Evolutionary conservation across 306 rosid genomes (phyloP).

Genomic region (Hippophae rhamnoides): DNA sequence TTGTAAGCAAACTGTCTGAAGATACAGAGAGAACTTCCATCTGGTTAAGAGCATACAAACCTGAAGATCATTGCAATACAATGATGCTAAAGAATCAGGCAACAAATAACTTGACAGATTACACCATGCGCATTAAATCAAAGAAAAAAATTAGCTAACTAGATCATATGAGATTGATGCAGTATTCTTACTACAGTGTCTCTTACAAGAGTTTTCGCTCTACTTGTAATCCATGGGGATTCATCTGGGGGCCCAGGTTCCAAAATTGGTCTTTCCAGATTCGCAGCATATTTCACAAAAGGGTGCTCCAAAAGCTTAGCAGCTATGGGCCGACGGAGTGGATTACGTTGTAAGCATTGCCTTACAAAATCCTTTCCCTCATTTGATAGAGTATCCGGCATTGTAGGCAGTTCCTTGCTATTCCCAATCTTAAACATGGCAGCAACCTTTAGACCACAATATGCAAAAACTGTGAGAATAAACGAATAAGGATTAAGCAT

Average conservation of each 20-base stretch:
- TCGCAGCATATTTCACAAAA: conserved; percentile 64
- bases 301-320: conserved; percentile 73
- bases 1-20: too few relatives aligned
- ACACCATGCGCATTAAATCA: not conserved
- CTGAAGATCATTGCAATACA: too few relatives aligned
- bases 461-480: conserved; percentile 22
- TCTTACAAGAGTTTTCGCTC: conserved; percentile 64
- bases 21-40: too few relatives aligned
- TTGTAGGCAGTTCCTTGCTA: conserved; percentile 63
- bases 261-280: conserved; percentile 51
- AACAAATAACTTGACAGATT: not conserved
- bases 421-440: conserved; percentile 91
- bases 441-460: conserved; percentile 55
- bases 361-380: conserved; percentile 76
- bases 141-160: not conserved
- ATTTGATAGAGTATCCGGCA: conserved; percentile 73
- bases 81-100: not conserved
- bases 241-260: conserved; percentile 44
- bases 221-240: conserved; percentile 39
- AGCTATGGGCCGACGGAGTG: conserved; percentile 62
- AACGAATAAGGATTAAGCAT: not conserved
- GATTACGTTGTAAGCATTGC: conserved; percentile 76
- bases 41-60: too few relatives aligned
- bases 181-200: not conserved
- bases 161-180: not conserved